Evolutionary conservation across 352 stramenopile species (phyloP), one percentile per base, ranked within the genome.

Genomic region (Phytopythium aichiense): DNA sequence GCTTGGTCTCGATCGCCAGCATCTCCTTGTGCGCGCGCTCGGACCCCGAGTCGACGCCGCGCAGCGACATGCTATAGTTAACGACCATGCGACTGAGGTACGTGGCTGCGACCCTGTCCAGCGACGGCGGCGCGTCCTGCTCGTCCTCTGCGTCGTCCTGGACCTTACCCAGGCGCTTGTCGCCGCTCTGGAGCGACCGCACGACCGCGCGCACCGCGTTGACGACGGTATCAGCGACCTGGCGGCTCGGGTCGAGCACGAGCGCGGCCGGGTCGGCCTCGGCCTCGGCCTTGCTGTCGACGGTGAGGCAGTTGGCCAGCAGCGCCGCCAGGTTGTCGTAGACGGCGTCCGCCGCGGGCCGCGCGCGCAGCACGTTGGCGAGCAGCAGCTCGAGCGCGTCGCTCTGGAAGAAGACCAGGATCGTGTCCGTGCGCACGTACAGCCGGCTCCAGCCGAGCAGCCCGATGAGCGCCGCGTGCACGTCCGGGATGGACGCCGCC

Each of bases 361-460:
- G 75, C n/a, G 74, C 61, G 9, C 66, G 67, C 35, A 94, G 64
- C 15, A 94, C 60, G 49, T 91, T 92, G 37, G 56, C 52, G 9
- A 94, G 57, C 42, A 94, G 68, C 50, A 89, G 59, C 37, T 72
- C 61, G 48, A 94, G 71, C 33, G 85, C 81, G 20, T 80, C 59
- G 63, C 81, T 81, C 59, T 91, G 74, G 68, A 94, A 91, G 61
- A 92, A 87, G 28, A 65, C 61, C 45, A 85, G 62, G 56, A 91
- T 81, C n/a, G 81, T 81, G 15, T 89, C 81, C 7, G 79, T 82
- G 66, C 83, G 68, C 22, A 81, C 48, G 60, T 77, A 86, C 42
- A 92, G 43, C 16, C 76, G 72, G 40, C 83, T 92, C 85, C 85
- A 94, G 16, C 80, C 81, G 4, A 92, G 55, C 9, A 94, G 72